Evolutionary conservation across 1,284 basidiomycete species (phyloP).

Genomic region (Marasmius oreades): DNA sequence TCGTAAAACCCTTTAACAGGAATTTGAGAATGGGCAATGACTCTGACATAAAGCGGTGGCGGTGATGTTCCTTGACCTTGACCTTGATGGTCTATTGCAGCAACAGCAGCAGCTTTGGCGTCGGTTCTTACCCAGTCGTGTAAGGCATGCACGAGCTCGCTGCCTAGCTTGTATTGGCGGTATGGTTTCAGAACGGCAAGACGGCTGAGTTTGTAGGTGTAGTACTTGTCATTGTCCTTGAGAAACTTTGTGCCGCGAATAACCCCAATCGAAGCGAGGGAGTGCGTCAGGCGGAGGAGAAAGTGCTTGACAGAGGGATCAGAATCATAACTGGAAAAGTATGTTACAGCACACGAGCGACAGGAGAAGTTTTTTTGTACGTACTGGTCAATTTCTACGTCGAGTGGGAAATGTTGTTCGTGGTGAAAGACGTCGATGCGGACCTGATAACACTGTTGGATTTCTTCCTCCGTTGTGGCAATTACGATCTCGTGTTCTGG

Average conservation of each 20-base stretch:
- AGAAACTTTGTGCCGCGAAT: constrained; percentile 38
- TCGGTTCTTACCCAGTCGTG: constrained; percentile 54
- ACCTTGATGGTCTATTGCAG: no score
- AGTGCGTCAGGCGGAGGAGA: constrained; percentile 60
- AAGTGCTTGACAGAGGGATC: constrained; percentile 67
- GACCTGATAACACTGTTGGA: constrained; percentile 59
- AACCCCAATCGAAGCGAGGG: constrained; percentile 62
- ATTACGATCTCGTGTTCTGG: constrained; percentile 56
- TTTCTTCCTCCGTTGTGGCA: constrained; percentile 34
- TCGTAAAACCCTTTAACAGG: constrained; percentile 68
- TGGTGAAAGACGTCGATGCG: constrained; percentile 65
- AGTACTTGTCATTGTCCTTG: constrained; percentile 1
- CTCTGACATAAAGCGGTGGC: constrained; percentile 26
- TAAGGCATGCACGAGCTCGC: constrained; percentile 54
- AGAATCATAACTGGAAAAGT: constrained; percentile 34
- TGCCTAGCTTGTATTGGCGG: constrained; percentile 60
- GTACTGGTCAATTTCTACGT: constrained; percentile 70
- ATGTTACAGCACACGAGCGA: neutral
- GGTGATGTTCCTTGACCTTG: constrained; percentile 19
- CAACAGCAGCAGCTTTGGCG: constrained; percentile 34
- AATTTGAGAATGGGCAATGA: constrained; percentile 68
- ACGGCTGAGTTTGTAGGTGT: constrained; percentile 40
- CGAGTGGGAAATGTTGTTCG: constrained; percentile 69
- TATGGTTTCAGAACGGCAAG: constrained; percentile 66
- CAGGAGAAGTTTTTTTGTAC: constrained; percentile 23